Conservation (phyloP, 805 yeast species). For the Saccharomycopsis oosterbeekiorum region DNA sequence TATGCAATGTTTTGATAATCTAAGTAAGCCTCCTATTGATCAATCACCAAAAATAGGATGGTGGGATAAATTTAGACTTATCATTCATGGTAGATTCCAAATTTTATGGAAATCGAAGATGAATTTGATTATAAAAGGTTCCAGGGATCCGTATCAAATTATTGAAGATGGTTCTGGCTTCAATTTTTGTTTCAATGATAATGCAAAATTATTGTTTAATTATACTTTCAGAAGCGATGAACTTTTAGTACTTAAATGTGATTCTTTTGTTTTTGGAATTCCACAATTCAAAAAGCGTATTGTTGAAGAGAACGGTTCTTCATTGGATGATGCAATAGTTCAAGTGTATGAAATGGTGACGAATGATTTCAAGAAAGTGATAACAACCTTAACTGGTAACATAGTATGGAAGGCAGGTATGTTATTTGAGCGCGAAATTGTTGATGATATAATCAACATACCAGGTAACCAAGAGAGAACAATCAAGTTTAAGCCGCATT, state of each 20-base stretch:
- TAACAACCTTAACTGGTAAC: constrained; percentile 53
- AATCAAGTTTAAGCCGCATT: constrained; percentile 47
- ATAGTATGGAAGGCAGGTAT: constrained; percentile 77
- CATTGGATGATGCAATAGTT: not conserved
- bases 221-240: constrained; percentile 29
- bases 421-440: constrained; percentile 53
- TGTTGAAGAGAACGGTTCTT: not conserved
- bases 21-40: constrained; percentile 63
- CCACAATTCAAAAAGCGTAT: constrained; percentile 31
- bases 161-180: constrained; percentile 53
- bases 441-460: constrained; percentile 19
- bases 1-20: constrained; percentile 54
- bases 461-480: constrained; percentile 36
- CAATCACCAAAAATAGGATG: constrained; percentile 55
- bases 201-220: constrained; percentile 41
- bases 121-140: constrained; percentile 55
- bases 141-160: constrained; percentile 47
- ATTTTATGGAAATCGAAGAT: constrained; percentile 37
- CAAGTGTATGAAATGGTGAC: constrained; percentile 1
- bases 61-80: constrained; percentile 58
- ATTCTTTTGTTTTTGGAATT: constrained; percentile 45
- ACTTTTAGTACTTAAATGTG: constrained; percentile 43
- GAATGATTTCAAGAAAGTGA: constrained; percentile 28
- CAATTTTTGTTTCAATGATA: constrained; percentile 54
- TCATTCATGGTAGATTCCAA: constrained; percentile 42